phyloP scores from a whole-genome alignment of 2,329 filamentous ascomycete species.

The Stachybotrys chlorohalonatus region DNA sequence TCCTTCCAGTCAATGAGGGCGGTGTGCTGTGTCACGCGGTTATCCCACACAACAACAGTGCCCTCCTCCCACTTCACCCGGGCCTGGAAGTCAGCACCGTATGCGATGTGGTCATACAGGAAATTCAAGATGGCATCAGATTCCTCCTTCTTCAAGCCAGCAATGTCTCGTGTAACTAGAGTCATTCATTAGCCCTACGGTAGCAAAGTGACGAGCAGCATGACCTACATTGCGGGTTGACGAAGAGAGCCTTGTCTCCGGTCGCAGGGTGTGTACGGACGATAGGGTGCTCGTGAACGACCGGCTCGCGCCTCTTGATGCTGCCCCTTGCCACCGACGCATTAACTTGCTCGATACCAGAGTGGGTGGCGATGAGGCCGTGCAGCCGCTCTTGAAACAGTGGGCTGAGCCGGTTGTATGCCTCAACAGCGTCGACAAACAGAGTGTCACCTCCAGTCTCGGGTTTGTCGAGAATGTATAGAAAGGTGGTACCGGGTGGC shows the following conservation, averaged over 20 bases:
- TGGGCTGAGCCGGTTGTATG: slow-evolving; percentile 72
- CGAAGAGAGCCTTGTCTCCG: slow-evolving; percentile 73
- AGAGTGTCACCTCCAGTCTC: slow-evolving; percentile 75
- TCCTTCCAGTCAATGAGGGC: slow-evolving; percentile 76
- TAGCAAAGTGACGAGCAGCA: not conserved
- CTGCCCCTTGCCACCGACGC: slow-evolving; percentile 57
- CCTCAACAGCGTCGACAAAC: slow-evolving; percentile 70
- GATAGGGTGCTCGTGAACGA: slow-evolving; percentile 66
- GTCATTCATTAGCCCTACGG: not conserved
- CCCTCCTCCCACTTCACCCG: slow-evolving; percentile 68
- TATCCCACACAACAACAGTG: slow-evolving; percentile 86
- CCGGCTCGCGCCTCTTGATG: slow-evolving; percentile 66
- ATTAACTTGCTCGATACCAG: slow-evolving; percentile 71
- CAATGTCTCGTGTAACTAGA: slow-evolving; percentile 67
- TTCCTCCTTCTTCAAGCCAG: slow-evolving; percentile 81
- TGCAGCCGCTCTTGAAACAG: slow-evolving; percentile 73
- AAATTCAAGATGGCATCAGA: slow-evolving; percentile 68
- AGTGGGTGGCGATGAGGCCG: slow-evolving; percentile 72
- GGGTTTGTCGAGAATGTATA: slow-evolving; percentile 80
- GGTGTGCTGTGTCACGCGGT: slow-evolving; percentile 69
- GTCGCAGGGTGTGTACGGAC: slow-evolving; percentile 75
- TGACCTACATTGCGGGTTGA: slow-evolving; percentile 71
- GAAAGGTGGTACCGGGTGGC: slow-evolving; percentile 81
- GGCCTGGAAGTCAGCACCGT: slow-evolving; percentile 58
- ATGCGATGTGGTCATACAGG: slow-evolving; percentile 47